phyloP scores from a whole-genome alignment of 2,329 filamentous ascomycete genomes.

The Plectosphaerella plurivora region DNA sequence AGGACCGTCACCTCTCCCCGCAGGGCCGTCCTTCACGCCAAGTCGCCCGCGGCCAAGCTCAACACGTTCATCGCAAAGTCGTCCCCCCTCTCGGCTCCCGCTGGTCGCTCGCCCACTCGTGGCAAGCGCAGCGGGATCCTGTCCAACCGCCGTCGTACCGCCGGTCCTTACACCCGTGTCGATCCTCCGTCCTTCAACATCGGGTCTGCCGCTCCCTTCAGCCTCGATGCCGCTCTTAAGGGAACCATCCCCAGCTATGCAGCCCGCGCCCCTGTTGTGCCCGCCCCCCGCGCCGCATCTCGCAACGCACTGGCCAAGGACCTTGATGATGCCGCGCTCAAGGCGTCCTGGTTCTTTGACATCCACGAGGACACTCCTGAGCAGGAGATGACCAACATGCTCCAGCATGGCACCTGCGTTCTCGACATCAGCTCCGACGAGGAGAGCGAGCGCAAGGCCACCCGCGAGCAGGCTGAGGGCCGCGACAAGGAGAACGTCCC shows the following conservation, averaged over 20 bases:
- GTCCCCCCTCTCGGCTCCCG: constrained; percentile 60
- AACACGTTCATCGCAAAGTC: constrained; percentile 40
- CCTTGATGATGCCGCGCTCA: constrained; percentile 42
- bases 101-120: constrained; percentile 75
- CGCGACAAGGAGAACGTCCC: constrained; percentile 92
- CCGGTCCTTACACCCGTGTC: constrained; percentile 61
- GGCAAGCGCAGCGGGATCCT: constrained; percentile 65
- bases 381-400: constrained; percentile 85
- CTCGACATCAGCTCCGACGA: constrained; percentile 91
- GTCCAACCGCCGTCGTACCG: constrained; percentile 61
- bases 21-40: constrained; percentile 44
- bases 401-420: constrained; percentile 83
- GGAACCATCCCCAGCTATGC: constrained; percentile 65
- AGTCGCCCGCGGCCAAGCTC: constrained; percentile 44
- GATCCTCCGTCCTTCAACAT: constrained; percentile 51
- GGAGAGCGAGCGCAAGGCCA: constrained; percentile 56
- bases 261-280: constrained; percentile 27
- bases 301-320: constrained; percentile 9
- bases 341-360: constrained; percentile 81
- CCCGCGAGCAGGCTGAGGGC: constrained; percentile 49
- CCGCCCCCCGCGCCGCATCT: constrained; percentile 21
- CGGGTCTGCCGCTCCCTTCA: constrained; percentile 63
- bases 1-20: constrained; percentile 28
- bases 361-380: constrained; percentile 91
- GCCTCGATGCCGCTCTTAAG: constrained; percentile 76